Evolutionary conservation across 1,284 basidiomycete species (phyloP).

Genomic region (Leccinum solheimii): DNA sequence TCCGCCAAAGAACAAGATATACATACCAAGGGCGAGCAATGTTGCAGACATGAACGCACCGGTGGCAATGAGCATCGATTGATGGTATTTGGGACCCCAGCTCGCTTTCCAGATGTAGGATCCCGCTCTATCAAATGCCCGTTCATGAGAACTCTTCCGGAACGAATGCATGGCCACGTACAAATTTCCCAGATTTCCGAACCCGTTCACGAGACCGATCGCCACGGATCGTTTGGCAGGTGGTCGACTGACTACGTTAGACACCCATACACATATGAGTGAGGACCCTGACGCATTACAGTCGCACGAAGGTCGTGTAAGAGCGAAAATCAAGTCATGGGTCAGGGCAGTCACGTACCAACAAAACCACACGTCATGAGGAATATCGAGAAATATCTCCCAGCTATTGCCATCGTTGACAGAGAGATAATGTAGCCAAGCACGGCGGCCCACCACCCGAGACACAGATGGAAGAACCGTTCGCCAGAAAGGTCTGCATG

Average conservation of each 20-base stretch:
- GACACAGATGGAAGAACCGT: background rate
- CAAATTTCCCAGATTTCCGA: constrained; percentile 34
- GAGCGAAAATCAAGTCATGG: background rate
- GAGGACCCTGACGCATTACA: constrained; percentile 2
- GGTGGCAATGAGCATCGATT: constrained; percentile 49
- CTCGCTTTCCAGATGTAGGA: constrained; percentile 33
- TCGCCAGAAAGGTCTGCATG: background rate
- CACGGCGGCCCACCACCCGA: constrained; percentile 57
- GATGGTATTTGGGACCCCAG: constrained; percentile 52
- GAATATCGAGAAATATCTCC: constrained; percentile 66
- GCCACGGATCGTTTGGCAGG: constrained; percentile 56
- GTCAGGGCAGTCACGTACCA: constrained; percentile 34
- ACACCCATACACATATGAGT: constrained; percentile 53
- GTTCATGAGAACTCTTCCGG: background rate
- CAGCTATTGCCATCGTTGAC: constrained; percentile 52
- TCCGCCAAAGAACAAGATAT: background rate
- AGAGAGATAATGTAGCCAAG: constrained; percentile 65
- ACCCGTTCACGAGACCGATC: constrained; percentile 40
- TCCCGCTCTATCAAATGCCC: background rate
- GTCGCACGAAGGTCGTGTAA: background rate
- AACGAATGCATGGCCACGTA: constrained; percentile 37
- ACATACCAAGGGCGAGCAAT: constrained; percentile 40
- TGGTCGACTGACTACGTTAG: constrained; percentile 60
- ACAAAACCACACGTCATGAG: constrained; percentile 60
- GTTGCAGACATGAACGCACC: constrained; percentile 40